Evolutionary conservation across 495 filamentous ascomycete genomes (phyloP), one percentile per base, ranked within the genome.

Genomic region (Aspergillus nidulans): DNA sequence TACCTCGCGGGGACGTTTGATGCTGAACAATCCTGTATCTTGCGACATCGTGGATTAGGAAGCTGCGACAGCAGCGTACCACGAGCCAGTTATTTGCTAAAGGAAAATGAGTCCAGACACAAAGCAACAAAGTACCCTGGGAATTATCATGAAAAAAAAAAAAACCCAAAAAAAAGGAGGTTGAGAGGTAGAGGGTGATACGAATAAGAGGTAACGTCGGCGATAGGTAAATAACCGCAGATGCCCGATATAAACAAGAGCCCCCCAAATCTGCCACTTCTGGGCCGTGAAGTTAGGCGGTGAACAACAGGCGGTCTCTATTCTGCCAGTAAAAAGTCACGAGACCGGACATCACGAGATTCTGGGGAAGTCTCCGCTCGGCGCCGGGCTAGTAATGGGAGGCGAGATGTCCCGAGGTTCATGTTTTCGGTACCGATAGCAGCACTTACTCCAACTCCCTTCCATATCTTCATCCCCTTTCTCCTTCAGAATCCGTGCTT

Each of bases 1-100:
- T 79, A 89, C 86, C 74, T 90, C 87, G 75, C 87, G 77, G 50
- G 86, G 81, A 56, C 85, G 80, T 66, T 81, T 85, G 59, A 88
- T 85, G 63, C 85, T 89, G 76, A 87, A 89, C 57, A 87, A 73
- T 39, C 82, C 83, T 61, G 85, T 82, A 59, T 89, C 86, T 73
- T 90, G 86, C 72, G 86, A 87, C 86, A 89, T 90, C 61, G 40
- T 79, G 69, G 38, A 60, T 47, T 32, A 61, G 24, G 57, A 63
- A 51, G 69, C 69, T 72, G 66, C 71, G 47, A 63, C 53, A 34
- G 69, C 69, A 67, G 69, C 39, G 23, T 38, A 13, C 6, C 9
- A 50, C 43, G 36, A 16, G n/a, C 32, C 19, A 20, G 36, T 32
- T 34, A 18, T 20, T 16, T 53, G 21, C 7, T 55, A 36, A 58